Evolutionary conservation across 2,329 filamentous ascomycete genomes (phyloP).

Genomic region (Cercospora sesami): DNA sequence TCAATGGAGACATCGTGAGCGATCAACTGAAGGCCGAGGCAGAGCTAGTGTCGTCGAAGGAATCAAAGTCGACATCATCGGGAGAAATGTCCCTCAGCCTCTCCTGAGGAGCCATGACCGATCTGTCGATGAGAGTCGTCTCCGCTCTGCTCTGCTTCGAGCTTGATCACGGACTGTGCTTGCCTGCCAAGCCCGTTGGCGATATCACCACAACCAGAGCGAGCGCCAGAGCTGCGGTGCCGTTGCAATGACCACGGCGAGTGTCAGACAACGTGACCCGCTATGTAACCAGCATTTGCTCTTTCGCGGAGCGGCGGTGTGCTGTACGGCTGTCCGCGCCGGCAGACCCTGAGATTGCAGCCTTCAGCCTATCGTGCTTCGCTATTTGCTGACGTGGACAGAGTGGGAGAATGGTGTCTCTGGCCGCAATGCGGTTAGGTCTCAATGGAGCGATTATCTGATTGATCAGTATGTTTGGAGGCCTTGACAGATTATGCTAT

Average conservation of each 20-base stretch:
- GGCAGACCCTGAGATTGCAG: neutral
- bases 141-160: neutral
- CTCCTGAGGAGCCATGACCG: neutral
- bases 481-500: neutral
- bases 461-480: neutral
- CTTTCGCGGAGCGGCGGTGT: neutral
- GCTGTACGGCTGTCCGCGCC: constrained; percentile 2
- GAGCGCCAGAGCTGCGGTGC: neutral
- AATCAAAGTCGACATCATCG: neutral
- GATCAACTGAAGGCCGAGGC: neutral
- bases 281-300: neutral
- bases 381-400: neutral
- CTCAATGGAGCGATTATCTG: neutral
- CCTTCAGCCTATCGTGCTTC: neutral
- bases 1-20: neutral
- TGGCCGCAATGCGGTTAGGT: neutral
- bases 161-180: neutral
- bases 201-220: neutral
- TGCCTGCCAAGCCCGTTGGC: neutral
- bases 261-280: neutral
- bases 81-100: neutral
- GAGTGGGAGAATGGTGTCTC: neutral
- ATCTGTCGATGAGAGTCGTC: neutral
- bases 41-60: neutral
- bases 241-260: neutral